Conservation (phyloP, 1,284 basidiomycete genomes). For the Cryptococcus maquisensis region DNA sequence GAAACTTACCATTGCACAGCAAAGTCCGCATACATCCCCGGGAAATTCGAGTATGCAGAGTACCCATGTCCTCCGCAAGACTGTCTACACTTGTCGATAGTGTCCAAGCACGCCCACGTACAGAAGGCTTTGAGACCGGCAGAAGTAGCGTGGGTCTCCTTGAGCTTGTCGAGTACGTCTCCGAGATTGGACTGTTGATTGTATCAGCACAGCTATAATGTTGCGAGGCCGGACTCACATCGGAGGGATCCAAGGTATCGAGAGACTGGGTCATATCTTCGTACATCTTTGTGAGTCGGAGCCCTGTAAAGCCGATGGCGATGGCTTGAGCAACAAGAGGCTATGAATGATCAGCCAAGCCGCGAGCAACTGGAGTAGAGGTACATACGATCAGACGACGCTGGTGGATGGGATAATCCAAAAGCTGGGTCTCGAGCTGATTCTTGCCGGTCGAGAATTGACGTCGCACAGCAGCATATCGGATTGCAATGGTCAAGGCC, state of each 20-base stretch:
- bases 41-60: conserved; percentile 56
- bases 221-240: conserved; percentile 30
- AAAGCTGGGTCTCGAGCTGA: conserved; percentile 54
- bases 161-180: conserved; percentile 52
- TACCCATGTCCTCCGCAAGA: conserved; percentile 59
- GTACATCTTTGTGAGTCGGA: conserved; percentile 50
- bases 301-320: conserved; percentile 55
- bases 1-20: conserved; percentile 52
- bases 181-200: conserved; percentile 37
- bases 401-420: conserved; percentile 60
- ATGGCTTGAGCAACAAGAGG: conserved; percentile 56
- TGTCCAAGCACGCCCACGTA: conserved; percentile 57
- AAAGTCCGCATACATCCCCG: conserved; percentile 55
- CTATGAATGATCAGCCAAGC: conserved; percentile 18
- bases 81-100: conserved; percentile 57
- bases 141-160: conserved; percentile 58
- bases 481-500: conserved; percentile 56
- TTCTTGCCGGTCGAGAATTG: conserved; percentile 54
- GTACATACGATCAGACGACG: conserved; percentile 52
- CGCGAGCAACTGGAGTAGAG: not conserved
- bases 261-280: conserved; percentile 52
- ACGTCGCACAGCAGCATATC: conserved; percentile 56
- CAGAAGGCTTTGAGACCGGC: conserved; percentile 59
- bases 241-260: conserved; percentile 53
- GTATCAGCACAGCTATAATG: conserved; percentile 9